phyloP scores from a whole-genome alignment of 106 monocot genomes.

The Acorus gramineus region DNA sequence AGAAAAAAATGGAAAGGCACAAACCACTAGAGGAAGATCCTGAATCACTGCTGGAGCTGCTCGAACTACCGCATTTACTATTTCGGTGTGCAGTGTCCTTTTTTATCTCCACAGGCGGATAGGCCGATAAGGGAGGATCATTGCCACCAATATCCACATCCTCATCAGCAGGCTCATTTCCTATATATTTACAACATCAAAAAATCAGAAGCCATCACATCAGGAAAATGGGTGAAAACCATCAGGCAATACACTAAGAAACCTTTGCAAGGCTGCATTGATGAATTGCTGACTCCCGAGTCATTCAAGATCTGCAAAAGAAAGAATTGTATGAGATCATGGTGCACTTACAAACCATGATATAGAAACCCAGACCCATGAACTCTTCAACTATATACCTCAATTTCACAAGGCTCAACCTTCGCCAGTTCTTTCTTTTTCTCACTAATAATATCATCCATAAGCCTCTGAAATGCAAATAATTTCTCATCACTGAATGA shows the following conservation, averaged over 20 bases:
- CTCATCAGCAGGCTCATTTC: conserved; percentile 56
- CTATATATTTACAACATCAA: conserved; percentile 7
- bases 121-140: conserved; percentile 66
- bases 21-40: conserved; percentile 77
- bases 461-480: conserved; percentile 16
- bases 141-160: conserved; percentile 84
- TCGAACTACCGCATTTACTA: conserved; percentile 63
- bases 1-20: conserved; percentile 12
- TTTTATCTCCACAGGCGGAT: conserved; percentile 68
- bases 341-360: not conserved
- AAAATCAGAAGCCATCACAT: too few species aligned
- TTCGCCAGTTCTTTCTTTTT: conserved; percentile 1
- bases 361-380: not conserved
- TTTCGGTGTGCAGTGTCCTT: conserved; percentile 36
- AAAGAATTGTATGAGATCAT: not conserved
- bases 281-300: conserved; percentile 20
- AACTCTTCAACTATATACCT: conserved; percentile 3
- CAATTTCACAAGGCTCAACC: conserved; percentile 3
- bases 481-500: conserved; percentile 15
- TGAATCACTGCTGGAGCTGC: conserved; percentile 69
- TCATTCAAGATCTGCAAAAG: conserved; percentile 12
- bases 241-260: not conserved
- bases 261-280: conserved; percentile 13
- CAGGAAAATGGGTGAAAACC: too few species aligned
- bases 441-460: conserved; percentile 3